Evolutionary conservation across 192 early-diverging fungal species (phyloP).

Genomic region (Coemansia sp.): DNA sequence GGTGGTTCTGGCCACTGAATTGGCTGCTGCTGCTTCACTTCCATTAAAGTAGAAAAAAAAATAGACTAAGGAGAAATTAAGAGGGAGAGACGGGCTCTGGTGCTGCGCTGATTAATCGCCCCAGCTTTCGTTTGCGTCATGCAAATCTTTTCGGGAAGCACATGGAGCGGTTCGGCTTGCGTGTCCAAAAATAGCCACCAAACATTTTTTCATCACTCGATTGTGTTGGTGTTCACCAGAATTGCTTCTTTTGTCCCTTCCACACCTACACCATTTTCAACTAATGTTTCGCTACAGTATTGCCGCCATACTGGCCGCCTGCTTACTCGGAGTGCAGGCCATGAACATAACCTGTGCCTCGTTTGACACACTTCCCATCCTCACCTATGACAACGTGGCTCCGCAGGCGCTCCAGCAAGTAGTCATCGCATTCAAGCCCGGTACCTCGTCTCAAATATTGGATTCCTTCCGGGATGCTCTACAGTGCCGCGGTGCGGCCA

Average conservation of each 20-base stretch:
- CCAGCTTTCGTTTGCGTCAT: not conserved
- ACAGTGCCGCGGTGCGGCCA: constrained; percentile 29
- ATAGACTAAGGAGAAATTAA: not conserved
- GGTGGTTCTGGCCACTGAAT: constrained; percentile 36
- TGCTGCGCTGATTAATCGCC: not conserved
- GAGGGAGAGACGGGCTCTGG: not conserved
- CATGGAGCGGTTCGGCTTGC: not conserved
- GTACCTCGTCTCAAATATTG: constrained; percentile 15
- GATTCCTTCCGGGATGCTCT: constrained; percentile 43
- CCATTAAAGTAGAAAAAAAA: not conserved
- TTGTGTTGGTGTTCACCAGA: not conserved
- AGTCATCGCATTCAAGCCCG: constrained; percentile 21
- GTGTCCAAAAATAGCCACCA: not conserved
- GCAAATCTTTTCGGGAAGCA: not conserved
- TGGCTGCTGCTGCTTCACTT: not conserved
- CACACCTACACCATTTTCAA: not conserved
- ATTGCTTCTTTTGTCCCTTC: not conserved
- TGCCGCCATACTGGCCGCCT: not conserved
- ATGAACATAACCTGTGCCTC: constrained; percentile 29
- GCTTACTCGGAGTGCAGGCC: not conserved
- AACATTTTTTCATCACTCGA: not conserved
- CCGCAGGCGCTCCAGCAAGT: constrained; percentile 20
- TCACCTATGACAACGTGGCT: constrained; percentile 31
- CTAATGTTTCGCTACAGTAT: not conserved
- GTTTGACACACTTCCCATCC: constrained; percentile 20